phyloP scores from a whole-genome alignment of 2,329 filamentous ascomycete genomes.

The Alternaria infectoria region DNA sequence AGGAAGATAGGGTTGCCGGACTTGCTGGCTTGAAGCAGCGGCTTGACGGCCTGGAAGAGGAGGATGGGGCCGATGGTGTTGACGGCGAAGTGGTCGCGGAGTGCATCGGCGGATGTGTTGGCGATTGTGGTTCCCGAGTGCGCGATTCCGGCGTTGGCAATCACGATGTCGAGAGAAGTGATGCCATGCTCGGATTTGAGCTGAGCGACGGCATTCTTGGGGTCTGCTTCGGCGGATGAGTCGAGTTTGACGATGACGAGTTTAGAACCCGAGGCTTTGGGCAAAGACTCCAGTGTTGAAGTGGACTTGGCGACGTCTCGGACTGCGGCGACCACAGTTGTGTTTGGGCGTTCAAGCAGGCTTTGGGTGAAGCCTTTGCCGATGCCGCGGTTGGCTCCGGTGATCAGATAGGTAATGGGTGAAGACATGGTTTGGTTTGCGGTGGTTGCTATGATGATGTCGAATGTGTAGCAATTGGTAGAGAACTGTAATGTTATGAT shows the following conservation, averaged over 20 bases:
- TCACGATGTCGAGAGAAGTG: conserved; percentile 56
- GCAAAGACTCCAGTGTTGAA: conserved; percentile 10
- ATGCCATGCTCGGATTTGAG: conserved; percentile 38
- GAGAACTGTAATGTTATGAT: not conserved
- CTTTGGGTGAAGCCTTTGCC: conserved; percentile 10
- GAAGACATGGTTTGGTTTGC: not conserved
- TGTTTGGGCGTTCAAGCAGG: conserved; percentile 18
- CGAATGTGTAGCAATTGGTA: not conserved
- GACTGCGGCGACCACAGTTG: conserved; percentile 25
- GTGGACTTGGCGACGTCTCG: conserved; percentile 6
- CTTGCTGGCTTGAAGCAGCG: conserved; percentile 43
- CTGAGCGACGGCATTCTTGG: conserved; percentile 13
- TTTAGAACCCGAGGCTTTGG: conserved; percentile 42
- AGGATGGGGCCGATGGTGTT: conserved; percentile 48
- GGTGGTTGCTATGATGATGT: not conserved
- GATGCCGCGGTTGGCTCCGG: conserved; percentile 14
- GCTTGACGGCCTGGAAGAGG: conserved; percentile 45
- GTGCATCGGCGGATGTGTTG: not conserved
- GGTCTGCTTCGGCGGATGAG: not conserved
- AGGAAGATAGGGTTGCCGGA: conserved; percentile 17
- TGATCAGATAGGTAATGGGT: not conserved
- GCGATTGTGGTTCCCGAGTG: not conserved
- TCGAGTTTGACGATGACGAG: conserved; percentile 28
- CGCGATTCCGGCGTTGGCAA: conserved; percentile 60
- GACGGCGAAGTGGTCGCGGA: conserved; percentile 38